phyloP scores from a whole-genome alignment of 1,284 basidiomycete genomes.

The Ganoderma leucocontextum region DNA sequence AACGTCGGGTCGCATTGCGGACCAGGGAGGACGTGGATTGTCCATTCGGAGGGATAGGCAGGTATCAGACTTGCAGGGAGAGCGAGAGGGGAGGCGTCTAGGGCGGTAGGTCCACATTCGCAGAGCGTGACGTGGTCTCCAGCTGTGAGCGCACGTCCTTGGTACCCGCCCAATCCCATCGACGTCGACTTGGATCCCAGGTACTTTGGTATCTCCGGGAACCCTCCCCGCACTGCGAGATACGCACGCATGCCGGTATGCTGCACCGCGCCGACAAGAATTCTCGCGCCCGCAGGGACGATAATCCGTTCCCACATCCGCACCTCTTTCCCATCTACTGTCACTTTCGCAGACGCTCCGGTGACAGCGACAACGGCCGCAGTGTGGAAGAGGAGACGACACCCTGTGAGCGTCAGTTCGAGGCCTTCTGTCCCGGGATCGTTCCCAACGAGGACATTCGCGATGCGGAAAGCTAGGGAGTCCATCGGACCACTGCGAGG shows the following conservation, averaged over 20 bases:
- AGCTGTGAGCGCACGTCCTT: constrained; percentile 61
- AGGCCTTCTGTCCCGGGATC: constrained; percentile 59
- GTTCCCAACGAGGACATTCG: constrained; percentile 73
- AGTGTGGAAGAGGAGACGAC: constrained; percentile 53
- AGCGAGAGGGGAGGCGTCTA: constrained; percentile 14
- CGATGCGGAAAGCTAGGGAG: constrained; percentile 61
- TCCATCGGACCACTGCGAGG: constrained; percentile 79
- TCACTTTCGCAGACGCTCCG: constrained; percentile 56
- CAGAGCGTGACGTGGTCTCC: constrained; percentile 55
- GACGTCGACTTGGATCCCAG: constrained; percentile 71
- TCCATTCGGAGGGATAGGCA: constrained; percentile 58
- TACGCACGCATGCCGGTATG: constrained; percentile 59
- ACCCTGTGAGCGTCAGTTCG: constrained; percentile 53
- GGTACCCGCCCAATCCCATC: constrained; percentile 68
- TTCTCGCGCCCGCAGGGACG: constrained; percentile 53
- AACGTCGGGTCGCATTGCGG: constrained; percentile 72
- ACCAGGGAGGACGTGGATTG: constrained; percentile 63
- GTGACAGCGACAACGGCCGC: constrained; percentile 63
- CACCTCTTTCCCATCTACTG: constrained; percentile 49
- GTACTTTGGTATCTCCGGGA: constrained; percentile 65
- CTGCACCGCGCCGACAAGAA: constrained; percentile 50
- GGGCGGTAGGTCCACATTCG: constrained; percentile 37
- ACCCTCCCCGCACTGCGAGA: constrained; percentile 65
- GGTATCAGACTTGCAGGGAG: constrained; percentile 48
- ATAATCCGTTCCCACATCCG: constrained; percentile 59